A percentile compares a stretch with the other conserved stretches of the same genome.
Conservation (phyloP, 2,329 filamentous ascomycete species). For the Monosporascus ibericus region DNA sequence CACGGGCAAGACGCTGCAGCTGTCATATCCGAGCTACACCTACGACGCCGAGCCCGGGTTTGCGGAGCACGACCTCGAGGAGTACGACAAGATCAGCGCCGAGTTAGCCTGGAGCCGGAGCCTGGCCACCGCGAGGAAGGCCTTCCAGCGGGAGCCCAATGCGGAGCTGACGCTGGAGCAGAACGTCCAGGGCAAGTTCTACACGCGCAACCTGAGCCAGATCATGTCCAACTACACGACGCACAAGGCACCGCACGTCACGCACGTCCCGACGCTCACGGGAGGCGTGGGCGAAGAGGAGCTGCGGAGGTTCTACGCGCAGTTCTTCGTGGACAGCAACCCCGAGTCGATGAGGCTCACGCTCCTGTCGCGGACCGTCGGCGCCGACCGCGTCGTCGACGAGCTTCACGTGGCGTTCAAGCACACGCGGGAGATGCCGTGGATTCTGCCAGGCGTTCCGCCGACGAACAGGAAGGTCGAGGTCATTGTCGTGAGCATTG, state of each 20-base stretch:
- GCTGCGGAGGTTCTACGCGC: slow-evolving; percentile 56
- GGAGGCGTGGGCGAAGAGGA: slow-evolving; percentile 56
- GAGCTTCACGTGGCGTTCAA: slow-evolving; percentile 55
- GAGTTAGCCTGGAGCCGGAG: slow-evolving; percentile 66
- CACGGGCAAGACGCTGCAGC: slow-evolving; percentile 27
- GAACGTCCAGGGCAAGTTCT: slow-evolving; percentile 56
- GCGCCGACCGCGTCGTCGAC: slow-evolving; percentile 58
- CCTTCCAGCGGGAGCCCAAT: slow-evolving; percentile 58
- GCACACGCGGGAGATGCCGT: slow-evolving; percentile 51
- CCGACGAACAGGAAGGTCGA: slow-evolving; percentile 48
- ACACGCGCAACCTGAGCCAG: slow-evolving; percentile 47
- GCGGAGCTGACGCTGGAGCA: slow-evolving; percentile 60
- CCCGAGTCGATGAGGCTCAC: slow-evolving; percentile 54
- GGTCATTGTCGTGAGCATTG: slow-evolving; percentile 56
- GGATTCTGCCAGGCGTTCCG: slow-evolving; percentile 55
- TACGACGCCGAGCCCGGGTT: slow-evolving; percentile 56
- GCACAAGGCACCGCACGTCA: slow-evolving; percentile 61
- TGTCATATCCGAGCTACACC: slow-evolving; percentile 34
- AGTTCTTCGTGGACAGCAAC: slow-evolving; percentile 59
- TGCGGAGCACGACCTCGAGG: slow-evolving; percentile 63
- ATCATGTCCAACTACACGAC: slow-evolving; percentile 57
- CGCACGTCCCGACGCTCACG: slow-evolving; percentile 58
- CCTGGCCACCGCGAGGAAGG: slow-evolving; percentile 51
- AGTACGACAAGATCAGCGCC: slow-evolving; percentile 58
- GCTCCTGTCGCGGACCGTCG: slow-evolving; percentile 58